These are phyloP conservation scores for Suhomyces vadensis DNA, from an alignment of 805 yeast genomes.

Conservation along the genomic window DNA sequence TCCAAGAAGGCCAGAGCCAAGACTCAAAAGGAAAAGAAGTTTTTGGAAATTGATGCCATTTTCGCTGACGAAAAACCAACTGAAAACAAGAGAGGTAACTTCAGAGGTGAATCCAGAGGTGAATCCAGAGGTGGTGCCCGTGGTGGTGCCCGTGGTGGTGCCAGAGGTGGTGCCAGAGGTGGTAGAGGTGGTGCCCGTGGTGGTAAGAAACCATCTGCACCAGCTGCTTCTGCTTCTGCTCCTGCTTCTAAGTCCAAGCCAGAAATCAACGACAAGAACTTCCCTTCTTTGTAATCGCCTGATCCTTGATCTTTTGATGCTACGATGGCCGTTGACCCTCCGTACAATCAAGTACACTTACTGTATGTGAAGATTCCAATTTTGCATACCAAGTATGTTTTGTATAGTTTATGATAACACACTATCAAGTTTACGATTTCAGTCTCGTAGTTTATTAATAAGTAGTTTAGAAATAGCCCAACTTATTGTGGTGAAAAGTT, in stretches of 20 bases:
- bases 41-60: constrained; percentile 71
- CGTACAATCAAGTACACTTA: constrained; percentile 6
- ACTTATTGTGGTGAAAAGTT: no score
- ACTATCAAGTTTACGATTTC: not conserved
- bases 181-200: constrained; percentile 20
- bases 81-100: constrained; percentile 31
- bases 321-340: not conserved
- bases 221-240: constrained; percentile 28
- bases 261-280: constrained; percentile 58
- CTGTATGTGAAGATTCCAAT: no score
- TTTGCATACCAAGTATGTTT: constrained; percentile 3
- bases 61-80: constrained; percentile 60
- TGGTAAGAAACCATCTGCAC: constrained; percentile 29
- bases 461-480: no score
- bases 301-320: not conserved
- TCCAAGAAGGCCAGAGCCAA: constrained; percentile 70
- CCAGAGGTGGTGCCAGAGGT: constrained; percentile 23
- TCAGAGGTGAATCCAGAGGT: constrained; percentile 32
- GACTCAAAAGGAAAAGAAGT: constrained; percentile 78
- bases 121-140: constrained; percentile 20
- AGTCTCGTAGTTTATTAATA: no score
- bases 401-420: constrained; percentile 13
- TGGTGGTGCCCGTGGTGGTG: constrained; percentile 31
- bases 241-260: constrained; percentile 36
- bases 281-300: constrained; percentile 59